Evolutionary conservation across 345 rosid species (phyloP), one percentile per base, ranked within the genome.

Genomic region (Lepidium didymum): DNA sequence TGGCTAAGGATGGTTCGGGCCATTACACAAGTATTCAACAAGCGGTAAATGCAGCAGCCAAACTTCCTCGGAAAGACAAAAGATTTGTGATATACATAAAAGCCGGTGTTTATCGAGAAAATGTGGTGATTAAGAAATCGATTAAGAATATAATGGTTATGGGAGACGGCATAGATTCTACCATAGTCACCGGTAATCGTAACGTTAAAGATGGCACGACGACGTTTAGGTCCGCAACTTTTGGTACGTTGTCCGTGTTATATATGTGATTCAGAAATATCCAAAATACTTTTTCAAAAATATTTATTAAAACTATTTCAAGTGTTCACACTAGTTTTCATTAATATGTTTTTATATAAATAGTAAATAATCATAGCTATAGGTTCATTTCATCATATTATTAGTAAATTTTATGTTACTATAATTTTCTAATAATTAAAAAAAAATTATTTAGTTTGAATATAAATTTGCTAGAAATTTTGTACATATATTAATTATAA

Each of bases 1-100:
- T 92, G 76, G 93, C 98, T 3, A 80, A 88, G 62, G 96, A 92
- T 18, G 98, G 98, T 19, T 80, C 96, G 0, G 96, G 98, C 5
- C 58, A 81, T 5, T 90, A 78, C 68, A 78, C 74, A 75, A 83
- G 84, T 54, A 86, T 92, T 36, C 64, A 85, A 0, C 82, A 85
- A 54, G 98, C 92, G 0, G 82, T 89, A 42, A 84, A 81, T 1
- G 92, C 91, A 41, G 64, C 87, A 1, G 75, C 53, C 13, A 50
- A 56, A 9, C 27, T 38, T n/a, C 25, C 77, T 33, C 58, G 75
- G 0, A 83, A 72, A 29, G 56, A 64, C 10, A 44, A 47, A 33
- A 82, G 96, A 76, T 61, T 87, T 56, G 89, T 90, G 3, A 84
- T 92, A 40, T 70, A 92, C 67, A 85, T 92, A 49, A 92, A 88